Evolutionary conservation across 805 yeast species (phyloP).

Genomic region (Kregervanrija fluxuum): DNA sequence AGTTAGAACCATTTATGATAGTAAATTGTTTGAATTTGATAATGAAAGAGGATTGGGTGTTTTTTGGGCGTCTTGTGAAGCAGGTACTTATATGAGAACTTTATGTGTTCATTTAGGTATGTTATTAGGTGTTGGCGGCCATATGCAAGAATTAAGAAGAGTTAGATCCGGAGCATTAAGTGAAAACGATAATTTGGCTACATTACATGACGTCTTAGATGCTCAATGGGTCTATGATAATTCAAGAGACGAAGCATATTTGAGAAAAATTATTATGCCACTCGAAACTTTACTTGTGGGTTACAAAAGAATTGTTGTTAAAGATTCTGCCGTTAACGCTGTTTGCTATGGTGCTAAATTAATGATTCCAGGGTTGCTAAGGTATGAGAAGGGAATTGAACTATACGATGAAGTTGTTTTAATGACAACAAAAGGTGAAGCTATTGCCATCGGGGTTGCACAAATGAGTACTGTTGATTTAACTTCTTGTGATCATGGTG

Average conservation of each 20-base stretch:
- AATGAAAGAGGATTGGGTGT: slow-evolving; percentile 95
- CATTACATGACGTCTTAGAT: slow-evolving; percentile 94
- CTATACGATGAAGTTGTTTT: slow-evolving; percentile 95
- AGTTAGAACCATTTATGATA: slow-evolving; percentile 95
- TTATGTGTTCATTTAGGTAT: slow-evolving; percentile 98
- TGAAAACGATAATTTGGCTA: slow-evolving; percentile 87
- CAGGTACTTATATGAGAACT: slow-evolving; percentile 99
- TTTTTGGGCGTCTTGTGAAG: slow-evolving; percentile 99
- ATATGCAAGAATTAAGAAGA: slow-evolving; percentile 99
- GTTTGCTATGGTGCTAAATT: slow-evolving; percentile 98
- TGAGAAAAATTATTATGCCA: slow-evolving; percentile 91
- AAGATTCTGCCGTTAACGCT: slow-evolving; percentile 92
- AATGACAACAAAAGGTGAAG: slow-evolving; percentile 99
- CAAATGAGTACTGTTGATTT: slow-evolving; percentile 98
- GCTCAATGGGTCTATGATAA: slow-evolving; percentile 98
- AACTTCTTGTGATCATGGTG: slow-evolving; percentile 96
- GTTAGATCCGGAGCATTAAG: slow-evolving; percentile 95
- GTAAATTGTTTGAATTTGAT: slow-evolving; percentile 92
- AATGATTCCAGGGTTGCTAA: slow-evolving; percentile 96
- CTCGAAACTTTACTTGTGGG: slow-evolving; percentile 89
- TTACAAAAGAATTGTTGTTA: slow-evolving; percentile 90
- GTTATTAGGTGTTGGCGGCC: slow-evolving; percentile 98
- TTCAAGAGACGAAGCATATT: slow-evolving; percentile 92
- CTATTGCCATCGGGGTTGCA: slow-evolving; percentile 96
- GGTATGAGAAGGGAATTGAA: slow-evolving; percentile 97